Percentiles rank a stretch among this genome's conserved stretches.
These are phyloP conservation scores for Didymella glomerata DNA, from an alignment of 2,329 filamentous ascomycete genomes.

Conservation along the genomic window DNA sequence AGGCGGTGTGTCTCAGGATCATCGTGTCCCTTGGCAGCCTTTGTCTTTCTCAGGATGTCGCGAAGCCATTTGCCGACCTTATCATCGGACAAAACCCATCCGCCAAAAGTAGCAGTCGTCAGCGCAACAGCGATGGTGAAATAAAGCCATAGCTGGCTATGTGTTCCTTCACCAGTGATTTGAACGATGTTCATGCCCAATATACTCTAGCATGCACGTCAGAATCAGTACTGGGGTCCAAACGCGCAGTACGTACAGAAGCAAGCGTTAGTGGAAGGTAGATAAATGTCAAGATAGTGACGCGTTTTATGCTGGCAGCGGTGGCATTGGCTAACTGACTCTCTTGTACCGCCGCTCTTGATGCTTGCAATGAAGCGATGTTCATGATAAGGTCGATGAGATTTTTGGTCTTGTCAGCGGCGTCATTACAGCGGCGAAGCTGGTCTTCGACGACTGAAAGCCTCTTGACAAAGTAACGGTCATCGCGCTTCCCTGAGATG, in stretches of 20 bases:
- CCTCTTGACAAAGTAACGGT: constrained; percentile 12
- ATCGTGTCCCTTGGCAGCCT: background rate
- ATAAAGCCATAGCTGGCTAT: constrained; percentile 23
- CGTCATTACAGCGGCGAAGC: constrained; percentile 22
- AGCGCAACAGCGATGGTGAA: constrained; percentile 19
- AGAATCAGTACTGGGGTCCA: too few species aligned
- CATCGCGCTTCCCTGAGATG: background rate
- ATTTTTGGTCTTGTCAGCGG: constrained; percentile 22
- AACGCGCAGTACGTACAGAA: constrained; percentile 16
- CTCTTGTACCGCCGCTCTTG: constrained; percentile 25
- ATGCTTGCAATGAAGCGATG: constrained; percentile 26
- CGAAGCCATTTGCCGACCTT: background rate
- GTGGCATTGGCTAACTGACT: constrained; percentile 25
- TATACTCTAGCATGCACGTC: constrained; percentile 15
- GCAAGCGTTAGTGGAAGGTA: constrained; percentile 28
- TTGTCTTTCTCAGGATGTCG: background rate
- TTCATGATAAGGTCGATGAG: constrained; percentile 27
- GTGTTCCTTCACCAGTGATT: constrained; percentile 18
- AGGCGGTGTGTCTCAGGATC: background rate
- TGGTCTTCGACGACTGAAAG: constrained; percentile 23
- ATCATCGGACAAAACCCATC: constrained; percentile 7
- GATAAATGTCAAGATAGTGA: constrained; percentile 28
- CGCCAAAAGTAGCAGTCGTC: constrained; percentile 23
- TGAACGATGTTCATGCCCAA: constrained; percentile 28
- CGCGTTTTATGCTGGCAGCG: constrained; percentile 20